Evolutionary conservation across 2,329 filamentous ascomycete species (phyloP), one percentile per base, ranked within the genome.

Genomic region (Mycosphaerella arachidis): DNA sequence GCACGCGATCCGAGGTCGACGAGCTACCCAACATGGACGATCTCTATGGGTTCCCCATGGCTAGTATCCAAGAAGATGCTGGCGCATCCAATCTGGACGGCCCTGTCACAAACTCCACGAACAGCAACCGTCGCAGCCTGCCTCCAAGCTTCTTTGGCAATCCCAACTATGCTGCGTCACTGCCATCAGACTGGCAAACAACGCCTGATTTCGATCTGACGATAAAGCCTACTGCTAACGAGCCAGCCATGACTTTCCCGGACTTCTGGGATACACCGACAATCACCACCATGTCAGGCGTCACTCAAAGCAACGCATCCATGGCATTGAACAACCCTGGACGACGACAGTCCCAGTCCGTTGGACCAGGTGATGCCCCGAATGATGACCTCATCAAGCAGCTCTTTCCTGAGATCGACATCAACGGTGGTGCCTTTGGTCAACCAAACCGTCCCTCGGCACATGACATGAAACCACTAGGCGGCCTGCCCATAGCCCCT

Each of bases 1-100:
- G 71, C n/a, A 74, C 72, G 5, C 70, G 73, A 54, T 75, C 73
- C 18, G 73, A 75, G 51, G 64, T 74, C 33, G 73, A 74, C 52
- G 73, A 75, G 56, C 65, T 73, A 16, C 70, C 72, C n/a, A 62
- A 62, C 6, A 68, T 70, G 54, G 72, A 75, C 50, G 73, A 75
- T 18, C 51, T 68, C 9, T 70, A 67, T 56, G 64, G 64, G 13
- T 66, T 68, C 20, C 59, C 62, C 10, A 73, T 71, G 71, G 69
- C 68, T 18, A 71, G 65, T 58, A 71, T 71, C 51, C 67, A 67
- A 58, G 70, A 73, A 62, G 65, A 71, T 55, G 46, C 61, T n/a
- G 60, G 57, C 30, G 59, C 48, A 16, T 60, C 63, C 58, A 60
- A 64, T 24, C 35, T 59, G 6, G 59, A 67, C 27, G 53, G 53